phyloP scores from a whole-genome alignment of 2,329 filamentous ascomycete genomes.

The Aspergillus tamarii region DNA sequence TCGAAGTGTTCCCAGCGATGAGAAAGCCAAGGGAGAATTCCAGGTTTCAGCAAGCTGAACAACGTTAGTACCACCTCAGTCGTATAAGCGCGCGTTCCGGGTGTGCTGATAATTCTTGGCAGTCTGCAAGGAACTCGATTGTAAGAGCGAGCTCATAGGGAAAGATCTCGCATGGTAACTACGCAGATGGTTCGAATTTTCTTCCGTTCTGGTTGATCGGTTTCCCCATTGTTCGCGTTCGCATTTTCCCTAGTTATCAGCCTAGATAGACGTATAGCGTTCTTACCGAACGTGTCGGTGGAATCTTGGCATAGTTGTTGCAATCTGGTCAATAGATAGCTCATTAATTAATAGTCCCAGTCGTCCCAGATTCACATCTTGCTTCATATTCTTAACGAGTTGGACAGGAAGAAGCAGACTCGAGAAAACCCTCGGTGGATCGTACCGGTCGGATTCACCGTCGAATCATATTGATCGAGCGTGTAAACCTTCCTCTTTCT shows the following conservation, averaged over 20 bases:
- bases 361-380: neutral
- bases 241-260: too few relatives aligned
- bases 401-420: neutral
- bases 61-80: slow-evolving; percentile 22
- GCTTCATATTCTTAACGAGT: neutral
- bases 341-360: neutral
- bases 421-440: neutral
- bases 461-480: slow-evolving; percentile 1
- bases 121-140: slow-evolving; percentile 30
- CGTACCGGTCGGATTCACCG: neutral
- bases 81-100: neutral
- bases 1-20: slow-evolving; percentile 29
- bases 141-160: slow-evolving; percentile 1
- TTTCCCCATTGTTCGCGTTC: neutral
- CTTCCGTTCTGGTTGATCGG: neutral
- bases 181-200: neutral
- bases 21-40: slow-evolving; percentile 28
- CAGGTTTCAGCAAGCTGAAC: slow-evolving; percentile 33
- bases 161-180: slow-evolving; percentile 21
- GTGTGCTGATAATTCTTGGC: slow-evolving; percentile 5
- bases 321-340: slow-evolving; percentile 10
- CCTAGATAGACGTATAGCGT: neutral
- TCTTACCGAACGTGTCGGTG: neutral
- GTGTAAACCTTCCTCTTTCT: slow-evolving; percentile 21
- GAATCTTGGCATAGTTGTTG: slow-evolving; percentile 8